Percentiles rank a stretch among this genome's conserved stretches.
Evolutionary conservation across 352 stramenopile species (phyloP).

Genomic region (Globisporangium spinosum): DNA sequence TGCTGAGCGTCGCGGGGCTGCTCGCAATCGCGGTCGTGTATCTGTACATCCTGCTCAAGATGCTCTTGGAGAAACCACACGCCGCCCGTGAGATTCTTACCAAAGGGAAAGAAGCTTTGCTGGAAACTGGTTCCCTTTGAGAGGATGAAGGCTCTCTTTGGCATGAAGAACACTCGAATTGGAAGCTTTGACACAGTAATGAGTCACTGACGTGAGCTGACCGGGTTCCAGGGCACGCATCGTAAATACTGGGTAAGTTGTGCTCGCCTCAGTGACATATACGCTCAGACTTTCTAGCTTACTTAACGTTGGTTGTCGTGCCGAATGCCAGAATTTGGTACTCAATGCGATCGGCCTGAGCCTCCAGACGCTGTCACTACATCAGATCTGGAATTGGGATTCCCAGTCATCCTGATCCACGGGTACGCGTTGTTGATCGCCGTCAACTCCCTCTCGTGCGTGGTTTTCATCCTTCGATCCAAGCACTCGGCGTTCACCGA

Average conservation of each 20-base stretch:
- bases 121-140: not conserved
- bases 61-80: slow-evolving; percentile 21
- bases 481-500: slow-evolving; percentile 28
- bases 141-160: not conserved
- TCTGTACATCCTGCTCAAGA: slow-evolving; percentile 22
- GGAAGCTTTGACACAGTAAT: slow-evolving; percentile 1
- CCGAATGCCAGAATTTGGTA: slow-evolving; percentile 23
- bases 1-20: slow-evolving; percentile 18
- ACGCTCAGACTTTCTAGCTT: too few relatives aligned
- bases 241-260: slow-evolving; percentile 33
- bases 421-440: slow-evolving; percentile 23
- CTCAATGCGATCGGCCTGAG: slow-evolving; percentile 32
- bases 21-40: slow-evolving; percentile 13
- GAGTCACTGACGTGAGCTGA: slow-evolving; percentile 24
- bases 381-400: slow-evolving; percentile 27
- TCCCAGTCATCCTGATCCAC: slow-evolving; percentile 21
- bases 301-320: not conserved
- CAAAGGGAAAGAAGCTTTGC: not conserved
- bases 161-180: slow-evolving; percentile 6
- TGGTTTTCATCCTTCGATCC: slow-evolving; percentile 18
- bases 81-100: not conserved
- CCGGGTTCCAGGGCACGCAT: slow-evolving; percentile 23
- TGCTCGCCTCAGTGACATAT: too few relatives aligned
- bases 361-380: slow-evolving; percentile 27
- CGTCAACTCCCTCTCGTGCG: slow-evolving; percentile 26